Evolutionary conservation across 257 asterid genomes (phyloP), one percentile per base, ranked within the genome.

Genomic region (Rubia yunnanensis): DNA sequence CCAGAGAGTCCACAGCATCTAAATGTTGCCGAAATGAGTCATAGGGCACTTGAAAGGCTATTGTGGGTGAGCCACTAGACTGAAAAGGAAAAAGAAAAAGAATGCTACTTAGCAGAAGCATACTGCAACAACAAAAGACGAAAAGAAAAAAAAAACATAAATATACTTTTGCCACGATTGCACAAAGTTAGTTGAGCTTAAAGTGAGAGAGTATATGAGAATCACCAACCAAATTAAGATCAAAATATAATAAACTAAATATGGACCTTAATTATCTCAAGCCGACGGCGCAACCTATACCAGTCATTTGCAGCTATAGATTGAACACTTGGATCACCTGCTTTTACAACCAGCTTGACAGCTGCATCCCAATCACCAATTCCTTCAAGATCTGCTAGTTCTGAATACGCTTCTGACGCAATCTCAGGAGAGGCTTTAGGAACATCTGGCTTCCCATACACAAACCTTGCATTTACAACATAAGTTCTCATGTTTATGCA

Each of bases 401-500:
- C 96, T 32, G 82, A 73, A 61, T 83, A 50, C 14, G 86, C 99
- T 84, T 84, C 94, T 28, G 77, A 73, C 13, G 85, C 67, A 69
- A 83, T 80, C 79, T 92, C 90, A 11, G 63, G 76, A 31, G 96
- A 88, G 65, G 97, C 90, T 78, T 79, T 83, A 6, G 99, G 99
- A 72, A 90, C 95, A 82, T 86, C 88, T 56, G 99, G 97, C 76
- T 80, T 90, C 82, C 99, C 99, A 58, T 92, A 89, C 39, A 92
- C 85, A 84, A 84, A 89, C 99, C 97, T 92, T 79, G 64, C 34
- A 76, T 53, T 62, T 49, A 79, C 50, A 64, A 61, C 73, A 65
- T 18, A n/a, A n/a, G n/a, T n/a, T n/a, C n/a, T n/a, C n/a, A 23
- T 54, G 31, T 31, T 30, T 5, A 27, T 15, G 24, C 15, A 20